phyloP scores from a whole-genome alignment of 2,329 filamentous ascomycete genomes.

The Ophiosphaerella korrae region DNA sequence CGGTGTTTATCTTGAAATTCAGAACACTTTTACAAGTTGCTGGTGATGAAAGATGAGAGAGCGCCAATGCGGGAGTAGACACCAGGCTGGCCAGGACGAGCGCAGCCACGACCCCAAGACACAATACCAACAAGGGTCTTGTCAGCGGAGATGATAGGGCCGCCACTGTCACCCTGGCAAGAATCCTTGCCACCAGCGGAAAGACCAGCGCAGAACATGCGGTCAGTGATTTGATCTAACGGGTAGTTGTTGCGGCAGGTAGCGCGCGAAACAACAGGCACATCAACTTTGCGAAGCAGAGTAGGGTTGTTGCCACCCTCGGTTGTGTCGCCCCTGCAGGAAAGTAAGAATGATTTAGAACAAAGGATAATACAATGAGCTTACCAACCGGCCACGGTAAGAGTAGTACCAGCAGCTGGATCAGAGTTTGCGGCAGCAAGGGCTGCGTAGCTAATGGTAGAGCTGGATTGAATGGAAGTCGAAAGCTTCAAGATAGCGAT shows the following conservation, averaged over 20 bases:
- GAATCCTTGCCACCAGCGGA: slow-evolving; percentile 36
- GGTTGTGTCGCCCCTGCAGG: slow-evolving; percentile 21
- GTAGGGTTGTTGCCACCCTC: slow-evolving; percentile 11
- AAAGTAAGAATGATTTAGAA: slow-evolving; percentile 1
- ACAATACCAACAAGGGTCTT: slow-evolving; percentile 23
- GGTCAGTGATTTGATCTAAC: slow-evolving; percentile 18
- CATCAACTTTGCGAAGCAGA: slow-evolving; percentile 32
- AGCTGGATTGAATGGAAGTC: slow-evolving; percentile 26
- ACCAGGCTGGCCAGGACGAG: slow-evolving; percentile 25
- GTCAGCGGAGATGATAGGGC: slow-evolving; percentile 25
- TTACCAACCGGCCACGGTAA: slow-evolving; percentile 35
- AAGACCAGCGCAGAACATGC: slow-evolving; percentile 37
- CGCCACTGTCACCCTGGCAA: slow-evolving; percentile 40
- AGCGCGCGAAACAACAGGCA: slow-evolving; percentile 33
- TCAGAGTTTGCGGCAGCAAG: slow-evolving; percentile 31
- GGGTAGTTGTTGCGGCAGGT: slow-evolving; percentile 20
- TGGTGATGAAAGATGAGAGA: slow-evolving; percentile 25
- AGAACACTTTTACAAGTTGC: slow-evolving; percentile 18
- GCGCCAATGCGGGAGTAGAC: slow-evolving; percentile 32
- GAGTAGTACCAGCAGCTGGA: slow-evolving; percentile 23
- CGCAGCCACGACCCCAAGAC: slow-evolving; percentile 34
- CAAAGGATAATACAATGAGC: neutral
- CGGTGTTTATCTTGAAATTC: neutral
- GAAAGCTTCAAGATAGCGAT: slow-evolving; percentile 35
- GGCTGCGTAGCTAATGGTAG: slow-evolving; percentile 27